Evolutionary conservation across 768 basidiomycete species (phyloP), one percentile per base, ranked within the genome.

Genomic region (Suillus lakei): DNA sequence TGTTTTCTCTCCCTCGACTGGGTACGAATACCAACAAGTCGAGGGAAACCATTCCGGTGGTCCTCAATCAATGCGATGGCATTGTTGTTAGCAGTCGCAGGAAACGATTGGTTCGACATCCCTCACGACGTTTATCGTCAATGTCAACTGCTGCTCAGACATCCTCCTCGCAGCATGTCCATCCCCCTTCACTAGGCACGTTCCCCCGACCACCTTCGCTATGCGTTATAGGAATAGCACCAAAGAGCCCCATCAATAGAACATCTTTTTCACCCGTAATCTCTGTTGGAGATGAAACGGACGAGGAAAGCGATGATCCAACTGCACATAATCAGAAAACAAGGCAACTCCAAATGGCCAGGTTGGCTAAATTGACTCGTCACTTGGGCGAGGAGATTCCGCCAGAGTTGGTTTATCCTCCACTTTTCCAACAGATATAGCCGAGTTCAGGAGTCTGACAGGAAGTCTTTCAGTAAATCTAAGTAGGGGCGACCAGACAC

Each of bases 341-440:
- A 32, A 74, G 76, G 64, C 76, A 74, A 64, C 46, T 74, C 10
- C 69, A 72, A 51, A 77, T 76, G 44, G 71, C 72, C 23, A 76
- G 77, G 46, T 71, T 77, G 44, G 77, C 74, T 21, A 82, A 80
- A 69, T 71, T 82, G 61, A 72, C 77, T 9, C 78, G 77, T 21
- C 72, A 77, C 66, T 71, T 81, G 8, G 80, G 80, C 54, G 78
- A 81, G 66, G 72, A 77, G 59, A 75, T 81, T 51, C 79, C 82
- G 16, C 70, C 74, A 5, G 81, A 79, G 48, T 70, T 82, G 60
- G 63, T 78, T 32, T 71, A 60, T 61, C 41, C 60, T 68, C 66
- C 32, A 41, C 61, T 39, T 46, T 60, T 39, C 26, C 48, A 59
- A 28, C 12, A 21, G 26, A 59, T 23, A 30, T 18, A 21, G 26